A percentile compares a stretch with the other conserved stretches of the same genome.
Evolutionary conservation across 306 rosid species (phyloP).

Genomic region (Trichosanthes cucumerina): DNA sequence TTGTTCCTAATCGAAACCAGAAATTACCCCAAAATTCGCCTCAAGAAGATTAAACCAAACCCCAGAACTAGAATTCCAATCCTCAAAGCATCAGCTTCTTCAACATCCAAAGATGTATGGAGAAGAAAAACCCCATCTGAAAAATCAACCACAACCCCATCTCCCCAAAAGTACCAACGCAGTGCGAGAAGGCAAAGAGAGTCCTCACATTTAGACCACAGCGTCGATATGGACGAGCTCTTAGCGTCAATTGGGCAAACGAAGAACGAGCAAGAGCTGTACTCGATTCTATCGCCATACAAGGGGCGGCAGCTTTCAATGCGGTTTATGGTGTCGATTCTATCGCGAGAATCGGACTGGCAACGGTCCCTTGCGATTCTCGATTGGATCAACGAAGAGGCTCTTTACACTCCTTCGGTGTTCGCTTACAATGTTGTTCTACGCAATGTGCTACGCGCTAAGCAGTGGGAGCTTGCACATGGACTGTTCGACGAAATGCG

Average conservation of each 20-base stretch:
- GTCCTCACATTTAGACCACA: constrained; percentile 38
- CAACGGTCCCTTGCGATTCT: constrained; percentile 73
- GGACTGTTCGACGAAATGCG: constrained; percentile 99
- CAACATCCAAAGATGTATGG: constrained; percentile 52
- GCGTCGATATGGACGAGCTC: constrained; percentile 75
- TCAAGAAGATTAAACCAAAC: constrained; percentile 5
- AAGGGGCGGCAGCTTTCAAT: constrained; percentile 58
- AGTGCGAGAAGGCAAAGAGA: constrained; percentile 27
- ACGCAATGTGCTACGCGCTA: constrained; percentile 73
- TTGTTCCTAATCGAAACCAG: constrained; percentile 10
- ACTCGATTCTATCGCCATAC: constrained; percentile 48
- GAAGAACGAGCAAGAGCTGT: constrained; percentile 50
- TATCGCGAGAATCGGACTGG: constrained; percentile 83
- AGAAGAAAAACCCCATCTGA: constrained; percentile 23
- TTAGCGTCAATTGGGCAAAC: constrained; percentile 40
- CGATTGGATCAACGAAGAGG: constrained; percentile 83
- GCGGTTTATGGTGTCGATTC: constrained; percentile 67
- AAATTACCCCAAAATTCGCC: constrained; percentile 4
- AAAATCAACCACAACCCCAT: constrained; percentile 15
- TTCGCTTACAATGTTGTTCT: constrained; percentile 73
- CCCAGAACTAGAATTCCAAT: constrained; percentile 3
- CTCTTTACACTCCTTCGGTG: constrained; percentile 62
- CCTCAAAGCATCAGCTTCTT: constrained; percentile 13
- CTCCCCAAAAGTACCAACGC: constrained; percentile 3
- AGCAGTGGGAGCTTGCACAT: constrained; percentile 67